These are phyloP conservation scores for Mallotus nudiflorus DNA, from an alignment of 345 rosid genomes.

Conservation along the genomic window DNA sequence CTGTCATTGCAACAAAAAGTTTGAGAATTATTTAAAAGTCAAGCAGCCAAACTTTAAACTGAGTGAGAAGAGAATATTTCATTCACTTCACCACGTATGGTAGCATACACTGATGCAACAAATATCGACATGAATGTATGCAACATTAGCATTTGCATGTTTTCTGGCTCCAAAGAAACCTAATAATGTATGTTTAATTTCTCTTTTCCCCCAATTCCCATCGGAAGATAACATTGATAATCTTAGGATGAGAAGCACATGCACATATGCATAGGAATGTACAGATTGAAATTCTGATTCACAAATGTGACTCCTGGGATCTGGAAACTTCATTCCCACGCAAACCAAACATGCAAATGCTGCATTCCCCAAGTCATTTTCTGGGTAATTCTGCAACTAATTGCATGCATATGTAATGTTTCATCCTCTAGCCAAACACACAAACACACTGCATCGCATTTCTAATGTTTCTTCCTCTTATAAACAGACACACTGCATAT, in stretches of 20 bases:
- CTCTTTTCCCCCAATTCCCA: too few relatives aligned
- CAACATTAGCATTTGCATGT: neutral
- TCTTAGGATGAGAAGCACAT: neutral
- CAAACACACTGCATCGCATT: too few relatives aligned
- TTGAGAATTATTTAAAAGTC: neutral
- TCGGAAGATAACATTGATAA: too few relatives aligned
- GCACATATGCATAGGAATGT: too few relatives aligned
- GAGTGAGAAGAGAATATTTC: neutral
- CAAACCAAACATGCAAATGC: neutral
- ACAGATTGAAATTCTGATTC: too few relatives aligned
- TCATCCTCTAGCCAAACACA: neutral
- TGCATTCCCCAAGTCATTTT: neutral
- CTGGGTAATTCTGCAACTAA: neutral
- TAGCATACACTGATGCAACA: neutral
- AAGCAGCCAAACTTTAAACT: neutral
- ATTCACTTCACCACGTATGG: neutral
- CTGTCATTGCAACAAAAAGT: constrained; percentile 37
- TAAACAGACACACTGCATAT: neutral
- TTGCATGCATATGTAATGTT: too few relatives aligned
- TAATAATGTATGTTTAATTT: neutral
- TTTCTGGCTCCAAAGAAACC: neutral
- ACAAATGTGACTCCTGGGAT: neutral
- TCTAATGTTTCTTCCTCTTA: neutral
- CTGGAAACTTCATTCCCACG: neutral
- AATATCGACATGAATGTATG: neutral